Percentiles rank a stretch among this genome's conserved stretches.
These are phyloP conservation scores for Lodderomyces elongisporus DNA, from an alignment of 1,139 yeast species.

Conservation along the genomic window DNA sequence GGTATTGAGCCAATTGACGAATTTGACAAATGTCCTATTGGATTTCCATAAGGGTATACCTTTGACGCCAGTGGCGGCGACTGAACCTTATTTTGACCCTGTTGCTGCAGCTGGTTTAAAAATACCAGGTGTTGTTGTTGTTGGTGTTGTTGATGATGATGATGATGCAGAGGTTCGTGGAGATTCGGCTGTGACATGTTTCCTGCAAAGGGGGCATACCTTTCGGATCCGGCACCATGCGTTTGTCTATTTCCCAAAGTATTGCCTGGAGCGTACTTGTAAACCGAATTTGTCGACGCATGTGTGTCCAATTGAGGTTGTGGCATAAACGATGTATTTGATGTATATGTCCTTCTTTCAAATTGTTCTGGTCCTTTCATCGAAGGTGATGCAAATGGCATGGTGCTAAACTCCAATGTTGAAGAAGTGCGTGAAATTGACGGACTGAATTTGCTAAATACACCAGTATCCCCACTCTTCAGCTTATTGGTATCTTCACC, in stretches of 20 bases:
- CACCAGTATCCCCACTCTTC: slow-evolving; percentile 28
- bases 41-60: slow-evolving; percentile 7
- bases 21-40: slow-evolving; percentile 8
- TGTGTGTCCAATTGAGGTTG: slow-evolving; percentile 15
- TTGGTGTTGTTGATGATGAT: too few species aligned
- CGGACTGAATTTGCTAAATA: slow-evolving; percentile 72
- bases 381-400: too few species aligned
- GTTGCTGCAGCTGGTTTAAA: neutral
- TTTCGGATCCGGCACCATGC: slow-evolving; percentile 2
- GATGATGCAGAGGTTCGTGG: slow-evolving; percentile 6
- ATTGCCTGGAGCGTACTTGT: slow-evolving; percentile 20
- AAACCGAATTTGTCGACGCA: slow-evolving; percentile 15
- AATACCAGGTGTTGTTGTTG: neutral
- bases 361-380: too few species aligned
- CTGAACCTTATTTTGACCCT: slow-evolving; percentile 3
- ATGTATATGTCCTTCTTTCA: neutral
- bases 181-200: slow-evolving; percentile 23
- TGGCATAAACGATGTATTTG: slow-evolving; percentile 1
- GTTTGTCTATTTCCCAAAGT: too few species aligned
- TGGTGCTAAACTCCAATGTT: slow-evolving; percentile 38
- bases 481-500: too few species aligned
- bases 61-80: slow-evolving; percentile 10
- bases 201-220: slow-evolving; percentile 12
- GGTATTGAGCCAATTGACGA: slow-evolving; percentile 12
- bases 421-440: slow-evolving; percentile 53